Conservation (phyloP, 2,329 filamentous ascomycete genomes). For the Meredithiella fracta region DNA sequence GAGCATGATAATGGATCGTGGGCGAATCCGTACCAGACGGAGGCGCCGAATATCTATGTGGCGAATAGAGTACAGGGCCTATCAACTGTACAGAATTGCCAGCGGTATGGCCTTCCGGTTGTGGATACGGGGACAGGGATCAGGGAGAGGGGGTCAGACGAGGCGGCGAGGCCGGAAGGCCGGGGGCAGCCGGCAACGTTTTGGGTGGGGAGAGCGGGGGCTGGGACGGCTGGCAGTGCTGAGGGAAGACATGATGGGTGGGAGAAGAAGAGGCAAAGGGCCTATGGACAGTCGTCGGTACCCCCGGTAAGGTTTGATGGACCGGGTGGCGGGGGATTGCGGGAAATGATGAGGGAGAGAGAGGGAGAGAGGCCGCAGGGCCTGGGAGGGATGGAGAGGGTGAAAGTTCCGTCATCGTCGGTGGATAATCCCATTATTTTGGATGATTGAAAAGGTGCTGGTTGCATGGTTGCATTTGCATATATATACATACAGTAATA, state of each 20-base stretch:
- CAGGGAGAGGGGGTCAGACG: not conserved
- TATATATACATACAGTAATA: not conserved
- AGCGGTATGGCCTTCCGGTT: not conserved
- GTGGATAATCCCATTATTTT: not conserved
- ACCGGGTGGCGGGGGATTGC: not conserved
- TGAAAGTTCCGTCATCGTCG: not conserved
- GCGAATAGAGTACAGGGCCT: not conserved
- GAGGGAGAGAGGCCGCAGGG: not conserved
- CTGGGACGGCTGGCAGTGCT: no score
- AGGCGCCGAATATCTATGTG: not conserved
- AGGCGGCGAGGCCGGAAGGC: not conserved
- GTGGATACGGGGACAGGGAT: not conserved
- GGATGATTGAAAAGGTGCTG: not conserved
- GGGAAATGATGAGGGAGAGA: not conserved
- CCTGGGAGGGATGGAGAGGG: not conserved
- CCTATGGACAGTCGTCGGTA: no score
- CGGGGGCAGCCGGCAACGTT: no score
- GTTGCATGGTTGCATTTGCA: not conserved
- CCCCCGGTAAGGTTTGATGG: not conserved
- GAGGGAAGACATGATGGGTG: no score
- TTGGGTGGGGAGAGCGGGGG: no score
- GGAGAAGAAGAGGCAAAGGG: no score
- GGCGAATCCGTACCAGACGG: constrained; percentile 1
- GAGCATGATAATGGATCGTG: constrained; percentile 11
- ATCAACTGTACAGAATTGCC: not conserved